phyloP scores from a whole-genome alignment of 2,329 filamentous ascomycete species.

The Hymenoscyphus occultus region DNA sequence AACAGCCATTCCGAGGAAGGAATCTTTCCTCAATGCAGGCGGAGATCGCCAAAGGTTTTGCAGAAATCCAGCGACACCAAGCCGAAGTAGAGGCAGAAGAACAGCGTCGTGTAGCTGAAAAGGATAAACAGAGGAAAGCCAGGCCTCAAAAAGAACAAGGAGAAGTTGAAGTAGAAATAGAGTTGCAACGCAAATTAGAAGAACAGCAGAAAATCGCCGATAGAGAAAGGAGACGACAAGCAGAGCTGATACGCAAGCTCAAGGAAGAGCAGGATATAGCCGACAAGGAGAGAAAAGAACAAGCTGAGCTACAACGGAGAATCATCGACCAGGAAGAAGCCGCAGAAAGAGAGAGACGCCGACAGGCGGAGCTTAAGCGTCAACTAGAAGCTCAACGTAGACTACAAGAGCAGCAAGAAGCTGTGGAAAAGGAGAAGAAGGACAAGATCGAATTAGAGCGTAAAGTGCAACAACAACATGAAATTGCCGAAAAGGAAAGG shows the following conservation, averaged over 20 bases:
- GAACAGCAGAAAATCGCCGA: not conserved
- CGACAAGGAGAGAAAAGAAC: not conserved
- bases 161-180: not conserved
- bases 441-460: no score
- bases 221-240: not conserved
- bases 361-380: no score
- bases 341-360: not conserved
- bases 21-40: not conserved
- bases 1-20: not conserved
- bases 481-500: no score
- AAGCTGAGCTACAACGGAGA: not conserved
- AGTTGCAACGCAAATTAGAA: not conserved
- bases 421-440: no score
- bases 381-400: no score
- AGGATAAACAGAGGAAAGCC: not conserved
- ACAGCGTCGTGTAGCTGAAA: not conserved
- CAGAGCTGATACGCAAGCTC: no score
- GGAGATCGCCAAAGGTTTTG: not conserved
- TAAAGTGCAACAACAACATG: no score
- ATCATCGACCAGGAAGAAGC: not conserved
- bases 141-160: not conserved
- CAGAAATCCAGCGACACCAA: not conserved
- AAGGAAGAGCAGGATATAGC: no score
- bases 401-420: no score
- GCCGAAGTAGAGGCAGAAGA: not conserved